phyloP scores from a whole-genome alignment of 345 rosid genomes.

The Murraya paniculata region DNA sequence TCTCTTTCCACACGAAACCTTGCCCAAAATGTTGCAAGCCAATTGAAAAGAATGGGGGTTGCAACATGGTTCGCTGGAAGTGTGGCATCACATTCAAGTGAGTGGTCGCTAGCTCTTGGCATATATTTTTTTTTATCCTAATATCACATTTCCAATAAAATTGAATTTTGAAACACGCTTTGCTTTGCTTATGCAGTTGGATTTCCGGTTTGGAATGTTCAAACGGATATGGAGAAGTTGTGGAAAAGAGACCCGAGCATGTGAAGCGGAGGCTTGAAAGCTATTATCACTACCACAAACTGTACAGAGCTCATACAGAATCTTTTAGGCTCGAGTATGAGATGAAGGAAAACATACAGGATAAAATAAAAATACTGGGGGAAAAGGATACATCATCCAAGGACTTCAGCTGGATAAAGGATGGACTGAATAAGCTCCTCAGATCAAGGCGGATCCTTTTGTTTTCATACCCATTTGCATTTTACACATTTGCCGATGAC shows the following conservation, averaged over 20 bases:
- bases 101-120: too few species aligned
- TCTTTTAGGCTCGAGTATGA: constrained; percentile 48
- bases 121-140: too few species aligned
- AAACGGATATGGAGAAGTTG: constrained; percentile 36
- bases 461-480: constrained; percentile 55
- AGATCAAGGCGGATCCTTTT: constrained; percentile 52
- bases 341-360: constrained; percentile 30
- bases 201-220: constrained; percentile 35
- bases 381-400: constrained; percentile 32
- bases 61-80: constrained; percentile 56
- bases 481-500: constrained; percentile 50
- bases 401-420: constrained; percentile 55
- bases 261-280: constrained; percentile 43
- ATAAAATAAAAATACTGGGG: constrained; percentile 34
- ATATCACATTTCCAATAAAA: neutral
- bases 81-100: constrained; percentile 29
- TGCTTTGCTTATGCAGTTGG: constrained; percentile 45
- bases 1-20: constrained; percentile 54
- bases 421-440: constrained; percentile 43
- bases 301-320: constrained; percentile 56
- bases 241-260: constrained; percentile 26
- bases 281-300: constrained; percentile 48
- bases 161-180: neutral
- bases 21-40: constrained; percentile 61
- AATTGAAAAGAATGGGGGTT: constrained; percentile 66